These are phyloP conservation scores for Nicotiana sylvestris DNA, from an alignment of 257 asterid genomes.

Conservation along the genomic window DNA sequence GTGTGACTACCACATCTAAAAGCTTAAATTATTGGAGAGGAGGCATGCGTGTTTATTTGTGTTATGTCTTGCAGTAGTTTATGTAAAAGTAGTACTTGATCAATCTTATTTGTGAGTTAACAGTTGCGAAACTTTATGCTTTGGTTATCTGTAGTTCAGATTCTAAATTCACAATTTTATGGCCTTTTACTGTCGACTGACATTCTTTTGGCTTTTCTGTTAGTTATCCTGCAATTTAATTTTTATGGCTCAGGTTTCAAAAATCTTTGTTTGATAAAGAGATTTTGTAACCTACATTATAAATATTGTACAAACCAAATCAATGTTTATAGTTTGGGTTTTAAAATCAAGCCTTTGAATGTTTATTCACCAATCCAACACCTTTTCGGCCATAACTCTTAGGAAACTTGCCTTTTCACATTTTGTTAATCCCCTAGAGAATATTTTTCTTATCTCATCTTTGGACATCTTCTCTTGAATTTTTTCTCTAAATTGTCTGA, in stretches of 20 bases:
- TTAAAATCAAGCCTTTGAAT: neutral
- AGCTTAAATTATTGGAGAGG: neutral
- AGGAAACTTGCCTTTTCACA: neutral
- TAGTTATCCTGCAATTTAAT: neutral
- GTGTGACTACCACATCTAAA: neutral
- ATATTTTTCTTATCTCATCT: neutral
- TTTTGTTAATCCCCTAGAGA: neutral
- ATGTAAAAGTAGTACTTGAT: neutral
- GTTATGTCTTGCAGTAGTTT: neutral
- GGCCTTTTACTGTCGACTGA: neutral
- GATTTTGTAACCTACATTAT: neutral
- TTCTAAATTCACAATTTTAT: neutral
- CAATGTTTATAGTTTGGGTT: neutral
- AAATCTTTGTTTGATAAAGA: neutral
- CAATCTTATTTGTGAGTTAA: neutral
- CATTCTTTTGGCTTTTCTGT: neutral
- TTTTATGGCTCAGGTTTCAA: neutral
- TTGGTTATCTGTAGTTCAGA: neutral
- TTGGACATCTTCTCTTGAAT: neutral
- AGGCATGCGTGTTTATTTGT: neutral
- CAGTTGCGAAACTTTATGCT: neutral
- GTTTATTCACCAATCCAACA: neutral
- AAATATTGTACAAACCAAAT: neutral
- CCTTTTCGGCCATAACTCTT: constrained; percentile 5
- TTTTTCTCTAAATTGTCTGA: neutral